These are phyloP conservation scores for Penicillium paneum DNA, from an alignment of 2,329 filamentous ascomycete species.

Conservation along the genomic window DNA sequence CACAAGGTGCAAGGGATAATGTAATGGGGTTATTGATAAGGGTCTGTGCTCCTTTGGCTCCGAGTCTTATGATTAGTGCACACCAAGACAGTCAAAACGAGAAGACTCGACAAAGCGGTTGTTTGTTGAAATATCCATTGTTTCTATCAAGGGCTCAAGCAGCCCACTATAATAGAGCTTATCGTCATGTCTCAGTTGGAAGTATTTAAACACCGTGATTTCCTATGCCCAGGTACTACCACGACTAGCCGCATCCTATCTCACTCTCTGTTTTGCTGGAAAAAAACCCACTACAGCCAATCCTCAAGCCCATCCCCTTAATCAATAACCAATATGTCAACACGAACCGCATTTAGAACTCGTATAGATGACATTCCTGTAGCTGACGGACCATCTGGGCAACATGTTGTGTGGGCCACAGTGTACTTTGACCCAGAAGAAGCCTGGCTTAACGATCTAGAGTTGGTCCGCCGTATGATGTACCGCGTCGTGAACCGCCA, in stretches of 20 bases:
- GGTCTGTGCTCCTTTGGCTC: no score
- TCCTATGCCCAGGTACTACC: no score
- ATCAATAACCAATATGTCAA: neutral
- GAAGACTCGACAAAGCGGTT: neutral
- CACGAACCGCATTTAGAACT: neutral
- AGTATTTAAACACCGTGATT: neutral
- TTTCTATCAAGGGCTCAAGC: neutral
- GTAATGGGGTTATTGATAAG: no score
- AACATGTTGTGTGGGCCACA: neutral
- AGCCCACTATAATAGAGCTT: neutral
- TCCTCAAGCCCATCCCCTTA: neutral
- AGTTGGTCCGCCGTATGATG: neutral
- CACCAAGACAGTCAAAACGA: no score
- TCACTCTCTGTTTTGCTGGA: no score
- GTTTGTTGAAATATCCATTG: neutral
- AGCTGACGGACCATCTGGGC: neutral
- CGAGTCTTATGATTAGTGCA: no score
- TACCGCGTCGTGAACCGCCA: slow-evolving; percentile 1
- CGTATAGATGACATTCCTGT: neutral
- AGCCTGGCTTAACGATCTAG: neutral
- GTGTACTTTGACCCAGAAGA: slow-evolving; percentile 1
- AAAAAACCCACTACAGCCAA: no score
- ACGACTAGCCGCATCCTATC: no score
- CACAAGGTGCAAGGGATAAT: no score
- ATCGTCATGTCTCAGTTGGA: neutral